Evolutionary conservation across 331 rosid genomes (phyloP).

Genomic region (Arachis monticola): DNA sequence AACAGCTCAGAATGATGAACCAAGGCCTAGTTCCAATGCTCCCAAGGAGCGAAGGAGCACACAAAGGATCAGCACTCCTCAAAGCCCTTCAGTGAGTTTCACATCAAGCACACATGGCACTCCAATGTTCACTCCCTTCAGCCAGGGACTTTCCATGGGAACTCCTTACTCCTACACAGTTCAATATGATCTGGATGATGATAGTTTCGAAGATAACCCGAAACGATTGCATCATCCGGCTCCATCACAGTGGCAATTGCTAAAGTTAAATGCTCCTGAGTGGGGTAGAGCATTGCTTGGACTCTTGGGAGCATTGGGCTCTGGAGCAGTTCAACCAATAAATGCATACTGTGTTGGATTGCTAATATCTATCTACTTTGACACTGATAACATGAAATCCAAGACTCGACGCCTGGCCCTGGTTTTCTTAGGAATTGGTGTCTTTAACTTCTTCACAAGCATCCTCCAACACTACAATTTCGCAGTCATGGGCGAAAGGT

Average conservation of each 20-base stretch:
- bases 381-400: constrained; percentile 56
- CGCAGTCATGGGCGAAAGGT: constrained; percentile 86
- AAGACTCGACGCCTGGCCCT: constrained; percentile 65
- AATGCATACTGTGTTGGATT: constrained; percentile 83
- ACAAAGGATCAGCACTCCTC: constrained; percentile 55
- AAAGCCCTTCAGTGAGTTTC: constrained; percentile 66
- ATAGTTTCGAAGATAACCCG: constrained; percentile 53
- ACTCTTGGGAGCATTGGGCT: constrained; percentile 81
- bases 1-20: constrained; percentile 53
- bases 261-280: constrained; percentile 84
- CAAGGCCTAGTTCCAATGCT: constrained; percentile 38
- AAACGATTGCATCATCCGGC: constrained; percentile 52
- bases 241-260: constrained; percentile 78
- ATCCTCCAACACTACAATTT: constrained; percentile 83
- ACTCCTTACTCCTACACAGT: constrained; percentile 83
- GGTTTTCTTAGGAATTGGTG: constrained; percentile 71
- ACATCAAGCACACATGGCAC: constrained; percentile 60
- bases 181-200: constrained; percentile 68
- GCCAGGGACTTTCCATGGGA: constrained; percentile 70
- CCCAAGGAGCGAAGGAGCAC: constrained; percentile 50
- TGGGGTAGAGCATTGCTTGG: constrained; percentile 77
- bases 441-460: constrained; percentile 77
- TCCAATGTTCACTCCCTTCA: constrained; percentile 56
- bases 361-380: constrained; percentile 75
- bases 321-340: constrained; percentile 91